These are phyloP conservation scores for Eucalyptus fibrosa DNA, from an alignment of 345 rosid genomes.

Conservation along the genomic window DNA sequence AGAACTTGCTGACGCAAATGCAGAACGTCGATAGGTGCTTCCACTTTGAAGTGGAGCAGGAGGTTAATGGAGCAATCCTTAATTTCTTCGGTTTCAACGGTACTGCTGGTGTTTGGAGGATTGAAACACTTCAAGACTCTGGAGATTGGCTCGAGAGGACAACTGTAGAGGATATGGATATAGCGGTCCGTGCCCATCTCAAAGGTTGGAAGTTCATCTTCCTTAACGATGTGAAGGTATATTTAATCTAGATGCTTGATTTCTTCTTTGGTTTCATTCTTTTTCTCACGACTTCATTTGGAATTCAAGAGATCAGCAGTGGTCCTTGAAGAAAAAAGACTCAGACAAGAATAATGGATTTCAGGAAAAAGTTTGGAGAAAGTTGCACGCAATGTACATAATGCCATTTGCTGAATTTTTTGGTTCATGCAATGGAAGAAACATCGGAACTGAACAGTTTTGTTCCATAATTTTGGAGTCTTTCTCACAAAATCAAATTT, in stretches of 20 bases:
- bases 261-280: neutral
- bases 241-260: neutral
- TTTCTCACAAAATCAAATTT: neutral
- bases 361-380: neutral
- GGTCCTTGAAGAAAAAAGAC: neutral
- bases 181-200: slow-evolving; percentile 5
- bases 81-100: slow-evolving; percentile 11
- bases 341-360: neutral
- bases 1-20: slow-evolving; percentile 1
- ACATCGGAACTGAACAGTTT: neutral
- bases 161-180: slow-evolving; percentile 8
- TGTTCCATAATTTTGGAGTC: neutral
- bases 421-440: neutral
- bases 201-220: slow-evolving; percentile 11
- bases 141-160: slow-evolving; percentile 12
- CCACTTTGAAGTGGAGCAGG: slow-evolving; percentile 14
- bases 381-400: neutral
- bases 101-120: slow-evolving; percentile 8
- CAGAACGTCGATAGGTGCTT: slow-evolving; percentile 6
- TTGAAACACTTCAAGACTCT: slow-evolving; percentile 1
- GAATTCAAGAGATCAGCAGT: neutral
- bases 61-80: slow-evolving; percentile 1
- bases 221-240: slow-evolving; percentile 4
- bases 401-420: neutral
- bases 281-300: neutral